Base-by-base conservation (phyloP, 2,329 filamentous ascomycete species). In the Aspergillus sp. region DNA sequence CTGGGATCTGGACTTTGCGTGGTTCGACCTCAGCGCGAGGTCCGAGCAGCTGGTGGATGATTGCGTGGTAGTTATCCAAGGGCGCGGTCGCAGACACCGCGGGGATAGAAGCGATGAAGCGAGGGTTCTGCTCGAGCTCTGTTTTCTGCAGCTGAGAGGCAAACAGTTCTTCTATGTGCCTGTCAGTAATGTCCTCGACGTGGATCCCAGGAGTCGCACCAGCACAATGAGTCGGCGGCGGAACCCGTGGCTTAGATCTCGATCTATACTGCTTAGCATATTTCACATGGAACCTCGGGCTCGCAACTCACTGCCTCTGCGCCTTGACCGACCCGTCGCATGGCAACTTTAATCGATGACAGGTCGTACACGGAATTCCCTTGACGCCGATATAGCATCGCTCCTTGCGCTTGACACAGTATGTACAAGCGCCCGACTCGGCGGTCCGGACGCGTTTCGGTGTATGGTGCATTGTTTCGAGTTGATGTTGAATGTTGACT, bases 341-440 rank as follows among this genome's bases (percentile, higher is more conserved):
- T 9, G 23, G 30, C 13, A 58, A 19, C 22, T 62, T 59, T 15
- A 51, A 34, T 3, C 60, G 60, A 30, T 52, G 45, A 30, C 60
- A 62, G 23, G 45, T 59, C 13, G 60, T 59, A 28, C 60, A 62
- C 2, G 60, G 51, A 25, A 58, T 50, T 6, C 60, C 60, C 9
- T 52, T 54, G 31, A 62, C 60, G 6, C 60, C 60, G 28, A 59
- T 55, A 23, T 62, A 62, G 43, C 60, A 62, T 9, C 60, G 60
- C 46, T 62, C 49, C 28, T 38, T 54, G 30, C 41, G 30, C 50
- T 54, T 57, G 38, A 62, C 60, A n/a, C 60, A 62, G 50, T 58
- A 22, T 2, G 49, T 58, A 19, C 60, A 58, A 23, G 60, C 60
- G 13, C 60, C 60, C 3, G 43, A 15, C 43, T 46, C 17, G 43